These are phyloP conservation scores for Paraphoma sp. DNA, from an alignment of 2,329 filamentous ascomycete species.

Conservation along the genomic window DNA sequence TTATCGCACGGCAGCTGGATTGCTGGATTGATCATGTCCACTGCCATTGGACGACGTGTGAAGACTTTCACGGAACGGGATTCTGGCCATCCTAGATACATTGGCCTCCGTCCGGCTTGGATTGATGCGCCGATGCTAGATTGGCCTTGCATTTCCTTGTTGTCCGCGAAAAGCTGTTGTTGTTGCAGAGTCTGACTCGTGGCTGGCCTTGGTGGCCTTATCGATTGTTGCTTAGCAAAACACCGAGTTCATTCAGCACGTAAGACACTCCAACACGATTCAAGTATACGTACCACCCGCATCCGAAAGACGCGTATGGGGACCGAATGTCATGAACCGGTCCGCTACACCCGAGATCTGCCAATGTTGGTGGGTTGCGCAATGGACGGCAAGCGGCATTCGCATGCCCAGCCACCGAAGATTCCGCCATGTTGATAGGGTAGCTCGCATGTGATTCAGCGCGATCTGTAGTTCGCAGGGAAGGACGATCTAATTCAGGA, in stretches of 20 bases:
- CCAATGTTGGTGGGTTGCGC: conserved; percentile 3
- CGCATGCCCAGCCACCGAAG: neutral
- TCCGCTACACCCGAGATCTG: conserved; percentile 6
- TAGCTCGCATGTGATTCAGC: neutral
- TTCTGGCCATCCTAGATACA: neutral
- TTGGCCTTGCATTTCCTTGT: neutral
- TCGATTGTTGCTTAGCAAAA: neutral
- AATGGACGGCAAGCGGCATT: conserved; percentile 4
- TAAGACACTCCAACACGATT: neutral
- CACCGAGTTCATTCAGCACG: neutral
- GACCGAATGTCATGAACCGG: neutral
- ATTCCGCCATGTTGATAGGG: neutral
- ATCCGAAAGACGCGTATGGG: neutral
- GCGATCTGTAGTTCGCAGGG: conserved; percentile 3
- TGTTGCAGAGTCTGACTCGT: no score
- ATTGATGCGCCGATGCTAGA: no score
- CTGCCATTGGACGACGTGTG: no score
- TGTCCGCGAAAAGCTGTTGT: neutral
- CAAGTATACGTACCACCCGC: conserved; percentile 7
- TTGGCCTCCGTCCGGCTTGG: no score
- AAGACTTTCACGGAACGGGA: no score
- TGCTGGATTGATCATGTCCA: no score
- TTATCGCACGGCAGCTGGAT: no score
- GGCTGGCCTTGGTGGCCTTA: neutral
- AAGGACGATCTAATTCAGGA: conserved; percentile 9